phyloP scores from a whole-genome alignment of 371 early-diverging fungal genomes.

The Mortierella sp. region DNA sequence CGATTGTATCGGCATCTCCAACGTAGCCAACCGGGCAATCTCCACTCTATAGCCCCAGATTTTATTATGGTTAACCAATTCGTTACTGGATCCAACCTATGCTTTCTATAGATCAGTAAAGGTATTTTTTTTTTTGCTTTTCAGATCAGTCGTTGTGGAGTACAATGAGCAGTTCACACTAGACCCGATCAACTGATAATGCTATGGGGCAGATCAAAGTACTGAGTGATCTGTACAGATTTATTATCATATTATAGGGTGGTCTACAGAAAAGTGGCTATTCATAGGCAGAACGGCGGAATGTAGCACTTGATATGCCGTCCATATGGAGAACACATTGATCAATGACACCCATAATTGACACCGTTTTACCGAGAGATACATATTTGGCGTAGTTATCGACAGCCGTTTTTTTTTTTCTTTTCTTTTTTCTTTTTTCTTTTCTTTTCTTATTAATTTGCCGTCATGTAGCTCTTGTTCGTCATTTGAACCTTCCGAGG shows the following conservation, averaged over 20 bases:
- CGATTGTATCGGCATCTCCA: background rate
- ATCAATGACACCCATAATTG: background rate
- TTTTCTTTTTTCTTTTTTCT: background rate
- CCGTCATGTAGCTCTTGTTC: background rate
- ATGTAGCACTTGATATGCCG: background rate
- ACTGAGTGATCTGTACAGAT: background rate
- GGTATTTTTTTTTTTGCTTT: too few relatives aligned
- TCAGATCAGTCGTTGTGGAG: too few relatives aligned
- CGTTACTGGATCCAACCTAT: too few relatives aligned
- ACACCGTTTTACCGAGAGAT: background rate
- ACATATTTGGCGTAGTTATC: background rate
- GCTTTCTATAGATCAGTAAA: too few relatives aligned
- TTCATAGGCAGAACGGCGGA: slow-evolving; percentile 4
- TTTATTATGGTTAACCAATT: too few relatives aligned
- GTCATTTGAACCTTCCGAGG: background rate
- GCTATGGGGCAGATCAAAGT: background rate
- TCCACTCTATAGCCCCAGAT: too few relatives aligned
- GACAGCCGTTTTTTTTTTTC: background rate
- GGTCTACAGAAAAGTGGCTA: slow-evolving; percentile 1
- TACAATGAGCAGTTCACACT: background rate
- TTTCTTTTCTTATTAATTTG: too few relatives aligned
- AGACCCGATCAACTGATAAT: too few relatives aligned
- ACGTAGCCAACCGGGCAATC: background rate
- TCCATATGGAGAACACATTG: background rate
- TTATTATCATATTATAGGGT: too few relatives aligned